Base-by-base conservation (phyloP, 192 early-diverging fungal species). In the Backusella australiensis region DNA sequence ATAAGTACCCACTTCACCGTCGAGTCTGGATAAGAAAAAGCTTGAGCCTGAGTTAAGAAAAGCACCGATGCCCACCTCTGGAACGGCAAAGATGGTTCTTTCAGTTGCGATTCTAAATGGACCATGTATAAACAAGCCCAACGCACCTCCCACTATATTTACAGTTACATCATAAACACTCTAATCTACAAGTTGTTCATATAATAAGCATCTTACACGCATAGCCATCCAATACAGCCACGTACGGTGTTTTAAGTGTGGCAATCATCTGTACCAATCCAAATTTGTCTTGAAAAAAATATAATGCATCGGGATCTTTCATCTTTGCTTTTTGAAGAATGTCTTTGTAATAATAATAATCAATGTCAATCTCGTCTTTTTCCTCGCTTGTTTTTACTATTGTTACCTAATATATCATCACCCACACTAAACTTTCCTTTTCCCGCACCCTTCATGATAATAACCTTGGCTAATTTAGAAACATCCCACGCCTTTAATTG, bases 41-140 rank as follows among this genome's bases (percentile, higher is more conserved):
- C 93, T 90, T 9, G 93, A 95, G 19, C 97, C 98, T 2, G 97
- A 96, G 76, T 97, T 97, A 4, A 97, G 96, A 80, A 98, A 96
- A 35, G 96, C 86, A 17, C 98, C 98, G 68, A 99, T 96, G 69
- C 85, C 88, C 12, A 95, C 93, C 81, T 99, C 98, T 6, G 98
- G 97, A 93, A 99, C 23, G 12, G 97, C 91, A 83, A 99, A 96
- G 69, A 96, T 83, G 2, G 98, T 96, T 36, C 93, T 90, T 85
- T 99, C 97, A 32, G 95, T 98, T 9, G 96, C 98, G 63, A 99
- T 93, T 15, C 98, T 86, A 86, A 99, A 98, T 19, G 96, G 93
- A 4, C 91, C 94, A 80, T 97, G 98, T 34, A 96, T 91, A 67
- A 96, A 96, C 32, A 99, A 78, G 29, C 98, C 98, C 34, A 96